These are phyloP conservation scores for Lichtheimia corymbifera DNA, from an alignment of 371 early-diverging fungal genomes.

Conservation along the genomic window DNA sequence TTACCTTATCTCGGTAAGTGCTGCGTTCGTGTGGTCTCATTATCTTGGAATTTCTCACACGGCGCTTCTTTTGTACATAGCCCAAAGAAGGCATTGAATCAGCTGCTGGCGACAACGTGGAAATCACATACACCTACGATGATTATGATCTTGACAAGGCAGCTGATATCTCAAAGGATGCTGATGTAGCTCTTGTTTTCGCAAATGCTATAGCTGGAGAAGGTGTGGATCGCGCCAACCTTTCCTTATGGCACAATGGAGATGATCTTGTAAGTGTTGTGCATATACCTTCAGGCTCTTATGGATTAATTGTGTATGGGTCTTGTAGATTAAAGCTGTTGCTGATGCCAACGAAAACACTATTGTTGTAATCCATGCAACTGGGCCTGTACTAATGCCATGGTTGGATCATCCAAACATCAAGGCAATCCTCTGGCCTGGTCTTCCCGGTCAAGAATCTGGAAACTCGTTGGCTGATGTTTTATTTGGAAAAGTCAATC, in stretches of 20 bases:
- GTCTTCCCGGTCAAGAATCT: slow-evolving; percentile 56
- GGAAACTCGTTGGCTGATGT: slow-evolving; percentile 55
- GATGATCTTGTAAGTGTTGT: slow-evolving; percentile 49
- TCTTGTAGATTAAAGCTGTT: slow-evolving; percentile 48
- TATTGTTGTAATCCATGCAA: slow-evolving; percentile 61
- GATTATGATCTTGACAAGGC: slow-evolving; percentile 38
- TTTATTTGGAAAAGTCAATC: slow-evolving; percentile 57
- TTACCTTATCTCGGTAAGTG: slow-evolving; percentile 42
- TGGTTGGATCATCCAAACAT: slow-evolving; percentile 59
- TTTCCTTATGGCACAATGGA: slow-evolving; percentile 60
- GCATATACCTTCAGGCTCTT: slow-evolving; percentile 46
- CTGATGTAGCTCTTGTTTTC: slow-evolving; percentile 65
- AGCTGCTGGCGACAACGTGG: slow-evolving; percentile 13
- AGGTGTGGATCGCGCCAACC: slow-evolving; percentile 54
- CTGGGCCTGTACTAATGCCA: slow-evolving; percentile 59
- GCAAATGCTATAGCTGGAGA: slow-evolving; percentile 61
- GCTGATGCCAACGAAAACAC: slow-evolving; percentile 56
- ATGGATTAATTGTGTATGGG: background rate
- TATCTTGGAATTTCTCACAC: background rate
- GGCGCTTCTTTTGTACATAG: slow-evolving; percentile 15
- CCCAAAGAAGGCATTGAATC: slow-evolving; percentile 6
- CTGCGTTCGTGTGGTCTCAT: too few species aligned
- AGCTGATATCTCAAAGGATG: slow-evolving; percentile 39
- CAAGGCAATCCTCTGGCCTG: slow-evolving; percentile 57
- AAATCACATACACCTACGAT: slow-evolving; percentile 9